Evolutionary conservation across 2,329 filamentous ascomycete genomes (phyloP).

Genomic region (Pleoardoris graminearum): DNA sequence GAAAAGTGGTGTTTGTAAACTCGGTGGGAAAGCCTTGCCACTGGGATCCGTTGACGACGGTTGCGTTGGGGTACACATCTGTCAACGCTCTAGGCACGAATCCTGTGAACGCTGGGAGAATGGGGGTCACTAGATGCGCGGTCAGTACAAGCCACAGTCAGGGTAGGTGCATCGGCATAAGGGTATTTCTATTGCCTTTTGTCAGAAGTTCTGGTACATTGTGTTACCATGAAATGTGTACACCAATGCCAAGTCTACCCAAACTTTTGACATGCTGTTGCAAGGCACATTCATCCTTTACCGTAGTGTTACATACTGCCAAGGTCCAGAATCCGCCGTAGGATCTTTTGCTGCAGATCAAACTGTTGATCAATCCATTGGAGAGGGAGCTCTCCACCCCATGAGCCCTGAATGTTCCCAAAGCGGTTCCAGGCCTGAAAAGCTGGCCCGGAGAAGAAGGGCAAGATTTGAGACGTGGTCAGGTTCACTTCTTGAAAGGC

Average conservation of each 20-base stretch:
- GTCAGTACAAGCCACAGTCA: no score
- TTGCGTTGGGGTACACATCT: slow-evolving; percentile 50
- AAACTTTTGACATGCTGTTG: no score
- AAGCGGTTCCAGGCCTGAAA: slow-evolving; percentile 61
- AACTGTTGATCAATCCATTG: slow-evolving; percentile 55
- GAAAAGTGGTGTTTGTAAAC: slow-evolving; percentile 54
- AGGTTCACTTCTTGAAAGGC: slow-evolving; percentile 54
- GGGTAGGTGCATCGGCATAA: no score
- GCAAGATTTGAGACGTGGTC: slow-evolving; percentile 49
- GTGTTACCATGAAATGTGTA: no score
- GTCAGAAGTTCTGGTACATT: no score
- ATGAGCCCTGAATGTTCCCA: slow-evolving; percentile 58
- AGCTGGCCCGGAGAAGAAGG: slow-evolving; percentile 56
- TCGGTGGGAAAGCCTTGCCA: slow-evolving; percentile 50
- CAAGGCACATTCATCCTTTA: no score
- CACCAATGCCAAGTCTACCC: no score
- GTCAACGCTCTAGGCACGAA: slow-evolving; percentile 53
- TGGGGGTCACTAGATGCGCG: slow-evolving; percentile 47
- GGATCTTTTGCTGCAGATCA: slow-evolving; percentile 54
- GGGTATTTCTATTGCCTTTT: no score
- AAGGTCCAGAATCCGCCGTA: slow-evolving; percentile 55
- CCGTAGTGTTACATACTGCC: slow-evolving; percentile 36
- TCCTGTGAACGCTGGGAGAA: slow-evolving; percentile 56
- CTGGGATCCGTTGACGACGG: slow-evolving; percentile 49
- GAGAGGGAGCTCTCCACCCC: slow-evolving; percentile 51